phyloP scores from a whole-genome alignment of 1,139 yeast genomes.

The Kurtzmaniella quercitrusa region DNA sequence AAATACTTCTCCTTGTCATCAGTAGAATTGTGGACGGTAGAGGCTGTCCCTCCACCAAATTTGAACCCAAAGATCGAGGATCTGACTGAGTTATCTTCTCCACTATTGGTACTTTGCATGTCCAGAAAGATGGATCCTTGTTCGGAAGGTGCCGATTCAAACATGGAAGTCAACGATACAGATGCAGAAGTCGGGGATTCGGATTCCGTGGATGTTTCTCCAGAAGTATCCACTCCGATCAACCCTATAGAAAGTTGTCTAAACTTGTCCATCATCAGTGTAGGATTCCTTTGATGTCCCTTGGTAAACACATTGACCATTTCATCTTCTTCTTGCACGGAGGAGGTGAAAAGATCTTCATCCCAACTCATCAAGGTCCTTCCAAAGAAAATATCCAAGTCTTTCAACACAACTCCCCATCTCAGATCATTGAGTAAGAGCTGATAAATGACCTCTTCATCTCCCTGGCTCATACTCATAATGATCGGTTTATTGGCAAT shows the following conservation, averaged over 20 bases:
- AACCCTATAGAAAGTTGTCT: slow-evolving; percentile 19
- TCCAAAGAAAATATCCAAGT: slow-evolving; percentile 42
- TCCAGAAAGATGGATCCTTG: slow-evolving; percentile 16
- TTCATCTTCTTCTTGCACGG: slow-evolving; percentile 4
- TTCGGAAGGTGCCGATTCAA: slow-evolving; percentile 10
- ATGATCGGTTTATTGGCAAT: slow-evolving; percentile 50
- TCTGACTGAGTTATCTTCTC: slow-evolving; percentile 1
- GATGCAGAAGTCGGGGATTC: slow-evolving; percentile 1
- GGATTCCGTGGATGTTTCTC: not conserved
- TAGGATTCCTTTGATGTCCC: slow-evolving; percentile 14
- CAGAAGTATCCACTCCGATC: slow-evolving; percentile 13
- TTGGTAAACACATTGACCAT: slow-evolving; percentile 6
- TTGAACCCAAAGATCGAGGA: slow-evolving; percentile 1
- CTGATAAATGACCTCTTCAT: slow-evolving; percentile 60
- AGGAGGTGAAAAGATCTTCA: slow-evolving; percentile 22
- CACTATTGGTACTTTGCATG: slow-evolving; percentile 10
- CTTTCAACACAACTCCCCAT: slow-evolving; percentile 50
- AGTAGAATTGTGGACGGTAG: not conserved
- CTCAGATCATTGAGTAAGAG: slow-evolving; percentile 54
- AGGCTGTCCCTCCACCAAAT: slow-evolving; percentile 1
- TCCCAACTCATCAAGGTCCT: slow-evolving; percentile 35
- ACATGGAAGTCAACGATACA: slow-evolving; percentile 5
- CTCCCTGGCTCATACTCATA: slow-evolving; percentile 42
- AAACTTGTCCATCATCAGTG: slow-evolving; percentile 18
- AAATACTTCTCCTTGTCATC: slow-evolving; percentile 22